Evolutionary conservation across 2,329 filamentous ascomycete species (phyloP), one percentile per base, ranked within the genome.

Genomic region (Botrytis elliptica): DNA sequence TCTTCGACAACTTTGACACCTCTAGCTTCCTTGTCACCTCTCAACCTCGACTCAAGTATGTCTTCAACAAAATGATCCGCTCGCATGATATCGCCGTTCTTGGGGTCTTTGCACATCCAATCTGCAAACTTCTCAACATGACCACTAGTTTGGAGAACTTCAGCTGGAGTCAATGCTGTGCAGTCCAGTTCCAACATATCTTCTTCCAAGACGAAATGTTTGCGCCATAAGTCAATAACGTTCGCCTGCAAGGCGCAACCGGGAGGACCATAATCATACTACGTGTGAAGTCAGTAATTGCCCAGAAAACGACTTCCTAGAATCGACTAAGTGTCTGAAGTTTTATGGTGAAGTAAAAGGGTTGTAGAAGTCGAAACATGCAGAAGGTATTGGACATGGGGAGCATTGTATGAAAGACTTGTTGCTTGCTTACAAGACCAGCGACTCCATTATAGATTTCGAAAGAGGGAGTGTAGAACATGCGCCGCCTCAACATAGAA

Each of bases 91-190:
- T 99, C 96, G 82, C 96, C 96, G 80, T 92, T 97, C 88, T 97
- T 97, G 76, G 95, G 94, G 83, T 99, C 96, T 84, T 97, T 97
- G 90, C 93, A 97, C 95, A 98, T 98, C 93, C 93, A 98, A 83
- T 98, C 95, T 22, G 80, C 80, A 73, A 98, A 98, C 84, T 97
- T 97, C 84, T 98, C 95, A 77, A 98, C 96, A 85, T 99, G 96
- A 77, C 96, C 96, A 83, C 90, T 93, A 71, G 95, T 97, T 88
- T 98, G 97, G 81, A 99, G 89, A 55, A 99, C 93, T 66, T 96
- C 93, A 80, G 96, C 90, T 49, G 96, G 96, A 59, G 96, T 99
- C 81, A 99, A 84, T 84, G 95, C 96, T 57, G 93, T 96, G 85
- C 94, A 97, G 81, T 93, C 91, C 73, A 93, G 86, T 82, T 92